Percentiles rank a stretch among this genome's conserved stretches.
Conservation (phyloP, 2,329 filamentous ascomycete species). For the Aureobasidium sp. region DNA sequence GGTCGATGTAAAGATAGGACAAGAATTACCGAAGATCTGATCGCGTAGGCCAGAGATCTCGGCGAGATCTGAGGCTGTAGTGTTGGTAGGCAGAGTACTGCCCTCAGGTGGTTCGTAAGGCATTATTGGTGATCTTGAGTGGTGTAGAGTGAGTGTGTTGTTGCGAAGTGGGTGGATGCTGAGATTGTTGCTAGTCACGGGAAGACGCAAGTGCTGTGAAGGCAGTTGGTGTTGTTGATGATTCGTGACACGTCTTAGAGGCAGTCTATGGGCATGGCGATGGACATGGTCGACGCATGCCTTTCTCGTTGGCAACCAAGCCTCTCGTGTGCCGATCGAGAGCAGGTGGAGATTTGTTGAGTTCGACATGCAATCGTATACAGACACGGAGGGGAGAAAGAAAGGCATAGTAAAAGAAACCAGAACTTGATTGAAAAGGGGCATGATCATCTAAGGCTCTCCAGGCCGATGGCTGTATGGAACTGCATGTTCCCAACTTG, state of each 20-base stretch:
- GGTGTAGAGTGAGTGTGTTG: neutral
- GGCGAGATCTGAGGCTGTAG: neutral
- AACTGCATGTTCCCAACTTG: neutral
- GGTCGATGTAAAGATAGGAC: neutral
- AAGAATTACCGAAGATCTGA: neutral
- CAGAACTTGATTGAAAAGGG: constrained; percentile 12
- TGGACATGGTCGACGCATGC: neutral
- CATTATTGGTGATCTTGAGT: neutral
- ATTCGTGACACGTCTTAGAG: too few species aligned
- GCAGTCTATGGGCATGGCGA: neutral
- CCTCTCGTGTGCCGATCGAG: neutral
- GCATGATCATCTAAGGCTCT: constrained; percentile 11
- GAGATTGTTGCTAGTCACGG: neutral
- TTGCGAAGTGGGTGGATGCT: neutral
- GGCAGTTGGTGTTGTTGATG: neutral
- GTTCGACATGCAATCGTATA: neutral
- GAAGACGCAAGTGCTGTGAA: neutral
- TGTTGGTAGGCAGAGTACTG: neutral
- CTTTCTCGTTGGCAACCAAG: neutral
- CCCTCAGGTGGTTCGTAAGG: neutral
- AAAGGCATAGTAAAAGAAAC: constrained; percentile 2
- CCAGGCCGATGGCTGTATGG: neutral
- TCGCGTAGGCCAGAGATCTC: neutral
- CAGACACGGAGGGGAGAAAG: neutral
- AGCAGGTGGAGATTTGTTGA: neutral